These are phyloP conservation scores for Pichia rugopelliculosa DNA, from an alignment of 805 yeast genomes.

Conservation along the genomic window DNA sequence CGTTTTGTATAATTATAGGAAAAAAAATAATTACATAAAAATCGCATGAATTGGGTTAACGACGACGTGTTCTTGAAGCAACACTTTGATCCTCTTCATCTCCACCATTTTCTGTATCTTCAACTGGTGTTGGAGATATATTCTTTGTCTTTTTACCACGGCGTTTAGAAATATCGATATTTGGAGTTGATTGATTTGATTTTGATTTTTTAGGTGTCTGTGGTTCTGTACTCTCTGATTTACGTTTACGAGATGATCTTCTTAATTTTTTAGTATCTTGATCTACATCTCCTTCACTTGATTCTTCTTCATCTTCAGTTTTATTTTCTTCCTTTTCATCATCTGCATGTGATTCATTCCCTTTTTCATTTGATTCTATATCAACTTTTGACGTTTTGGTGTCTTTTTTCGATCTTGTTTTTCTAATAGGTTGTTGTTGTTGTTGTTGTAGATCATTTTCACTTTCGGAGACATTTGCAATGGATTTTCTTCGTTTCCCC, in stretches of 20 bases:
- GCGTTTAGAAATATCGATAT: conserved; percentile 1
- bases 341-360: neutral
- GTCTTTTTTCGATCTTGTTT: neutral
- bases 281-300: neutral
- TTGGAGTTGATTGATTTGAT: neutral
- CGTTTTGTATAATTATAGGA: neutral
- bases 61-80: neutral
- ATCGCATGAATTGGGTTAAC: neutral
- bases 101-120: neutral
- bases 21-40: neutral
- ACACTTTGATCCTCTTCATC: neutral
- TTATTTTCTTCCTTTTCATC: conserved; percentile 2
- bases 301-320: neutral
- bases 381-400: too few relatives aligned
- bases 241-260: neutral
- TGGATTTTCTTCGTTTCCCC: neutral
- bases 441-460: neutral
- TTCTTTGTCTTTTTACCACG: conserved; percentile 8
- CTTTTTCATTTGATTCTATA: neutral
- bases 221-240: neutral
- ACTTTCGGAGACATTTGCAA: neutral
- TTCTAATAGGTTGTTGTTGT: neutral
- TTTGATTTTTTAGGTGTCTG: neutral
- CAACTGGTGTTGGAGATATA: neutral
- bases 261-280: neutral